phyloP scores from a whole-genome alignment of 139 green algal species.

The Haematococcus lacustris region DNA sequence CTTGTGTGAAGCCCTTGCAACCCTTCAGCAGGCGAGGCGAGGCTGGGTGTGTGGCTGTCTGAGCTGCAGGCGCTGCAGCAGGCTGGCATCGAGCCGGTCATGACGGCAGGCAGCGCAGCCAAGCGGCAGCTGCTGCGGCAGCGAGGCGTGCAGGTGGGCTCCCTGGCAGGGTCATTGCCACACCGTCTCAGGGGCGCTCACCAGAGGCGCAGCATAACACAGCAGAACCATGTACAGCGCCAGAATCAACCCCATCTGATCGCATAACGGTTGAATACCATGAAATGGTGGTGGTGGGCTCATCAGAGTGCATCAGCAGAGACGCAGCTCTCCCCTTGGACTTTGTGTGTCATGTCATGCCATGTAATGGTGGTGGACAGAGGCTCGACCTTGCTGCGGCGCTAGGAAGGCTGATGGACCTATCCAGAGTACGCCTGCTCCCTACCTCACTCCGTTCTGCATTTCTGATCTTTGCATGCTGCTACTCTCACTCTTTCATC shows the following conservation, averaged over 20 bases:
- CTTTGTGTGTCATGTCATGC: too few relatives aligned
- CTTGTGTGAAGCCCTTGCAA: not conserved
- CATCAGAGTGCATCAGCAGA: not conserved
- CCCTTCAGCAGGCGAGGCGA: not conserved
- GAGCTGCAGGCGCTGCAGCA: constrained; percentile 37
- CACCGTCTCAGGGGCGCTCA: not conserved
- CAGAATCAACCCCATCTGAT: not conserved
- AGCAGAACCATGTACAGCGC: not conserved
- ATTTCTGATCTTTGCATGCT: too few relatives aligned
- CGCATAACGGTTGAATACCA: not conserved
- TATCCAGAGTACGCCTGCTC: too few relatives aligned
- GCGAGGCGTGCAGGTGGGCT: constrained; percentile 22
- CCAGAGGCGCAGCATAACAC: not conserved
- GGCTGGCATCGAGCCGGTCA: constrained; percentile 29
- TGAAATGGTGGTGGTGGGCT: not conserved
- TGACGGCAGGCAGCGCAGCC: constrained; percentile 21
- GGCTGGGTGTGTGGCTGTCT: not conserved
- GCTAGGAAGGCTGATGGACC: too few relatives aligned
- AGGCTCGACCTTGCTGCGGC: too few relatives aligned
- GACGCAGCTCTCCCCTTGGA: not conserved
- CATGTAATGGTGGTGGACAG: too few relatives aligned
- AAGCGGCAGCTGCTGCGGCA: constrained; percentile 54
- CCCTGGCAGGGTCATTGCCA: not conserved
- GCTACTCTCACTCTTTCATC: too few relatives aligned
- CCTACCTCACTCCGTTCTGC: too few relatives aligned